A percentile compares a stretch with the other conserved stretches of the same genome.
These are phyloP conservation scores for Annulohypoxylon nitens DNA, from an alignment of 495 filamentous ascomycete genomes.

Conservation along the genomic window DNA sequence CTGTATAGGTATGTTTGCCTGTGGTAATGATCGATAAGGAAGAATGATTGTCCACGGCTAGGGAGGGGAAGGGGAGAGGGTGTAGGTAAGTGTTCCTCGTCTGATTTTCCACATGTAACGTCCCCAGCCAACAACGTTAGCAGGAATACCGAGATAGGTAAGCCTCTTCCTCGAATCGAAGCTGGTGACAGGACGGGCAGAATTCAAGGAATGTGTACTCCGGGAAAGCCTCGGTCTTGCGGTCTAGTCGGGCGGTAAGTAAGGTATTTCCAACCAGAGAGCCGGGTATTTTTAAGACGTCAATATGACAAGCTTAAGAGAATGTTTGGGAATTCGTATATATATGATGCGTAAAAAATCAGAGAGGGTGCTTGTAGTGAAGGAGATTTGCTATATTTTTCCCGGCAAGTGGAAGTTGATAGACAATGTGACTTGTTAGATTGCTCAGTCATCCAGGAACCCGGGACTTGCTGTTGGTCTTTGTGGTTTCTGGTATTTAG, in stretches of 20 bases:
- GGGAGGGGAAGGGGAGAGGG: slow-evolving; percentile 27
- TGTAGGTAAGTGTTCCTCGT: slow-evolving; percentile 26
- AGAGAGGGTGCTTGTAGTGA: not conserved
- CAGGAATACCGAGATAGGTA: slow-evolving; percentile 31
- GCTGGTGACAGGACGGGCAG: slow-evolving; percentile 34
- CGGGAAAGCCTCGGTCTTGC: slow-evolving; percentile 40
- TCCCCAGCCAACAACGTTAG: slow-evolving; percentile 35
- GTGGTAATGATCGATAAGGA: slow-evolving; percentile 34
- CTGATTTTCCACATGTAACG: slow-evolving; percentile 45
- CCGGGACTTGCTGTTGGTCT: not conserved
- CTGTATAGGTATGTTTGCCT: not conserved
- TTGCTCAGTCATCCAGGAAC: slow-evolving; percentile 1
- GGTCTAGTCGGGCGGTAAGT: slow-evolving; percentile 29
- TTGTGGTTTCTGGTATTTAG: not conserved
- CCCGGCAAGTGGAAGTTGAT: slow-evolving; percentile 9
- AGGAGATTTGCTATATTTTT: slow-evolving; percentile 25
- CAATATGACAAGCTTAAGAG: slow-evolving; percentile 4
- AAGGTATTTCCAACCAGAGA: slow-evolving; percentile 19
- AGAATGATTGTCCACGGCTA: slow-evolving; percentile 23
- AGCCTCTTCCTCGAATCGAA: slow-evolving; percentile 36
- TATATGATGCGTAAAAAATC: slow-evolving; percentile 10
- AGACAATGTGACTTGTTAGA: slow-evolving; percentile 29
- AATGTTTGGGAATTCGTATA: not conserved
- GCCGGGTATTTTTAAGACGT: slow-evolving; percentile 23
- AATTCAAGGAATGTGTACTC: slow-evolving; percentile 30